Evolutionary conservation across 2,329 filamentous ascomycete species (phyloP), one percentile per base, ranked within the genome.

Genomic region (Pseudophaeomoniella oleicola): DNA sequence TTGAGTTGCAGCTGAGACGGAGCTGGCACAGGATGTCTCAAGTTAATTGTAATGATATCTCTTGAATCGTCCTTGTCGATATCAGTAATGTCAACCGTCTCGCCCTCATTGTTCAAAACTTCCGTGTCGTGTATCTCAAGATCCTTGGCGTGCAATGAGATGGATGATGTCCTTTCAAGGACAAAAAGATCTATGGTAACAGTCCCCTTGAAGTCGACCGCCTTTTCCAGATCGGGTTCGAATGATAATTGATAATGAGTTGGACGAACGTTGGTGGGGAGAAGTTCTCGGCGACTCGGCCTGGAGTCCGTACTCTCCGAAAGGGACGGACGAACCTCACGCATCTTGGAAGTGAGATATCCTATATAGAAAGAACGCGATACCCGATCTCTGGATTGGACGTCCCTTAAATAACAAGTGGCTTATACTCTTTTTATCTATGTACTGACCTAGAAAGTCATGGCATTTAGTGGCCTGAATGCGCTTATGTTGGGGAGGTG

Each of bases 41-140:
- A 14, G 5, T 32, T 5, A 16, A 32, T 32, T 14, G 30, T 32
- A 14, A 32, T n/a, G 13, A 32, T 5, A 16, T 14, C 30, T 5
- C 17, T 32, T 5, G 30, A 5, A 6, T 14, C 17, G 30, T 32
- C 13, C 14, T n/a, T 32, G 5, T 5, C 13, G 30, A 32, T 32
- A 15, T 14, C 30, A 14, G 30, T 5, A 32, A 32, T 14, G 5
- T 14, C 30, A 10, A 32, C 30, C 13, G 30, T 5, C 17, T 32
- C 17, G 5, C 30, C 30, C 14, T 32, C 13, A 16, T 16, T 32
- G 5, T n/a, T 32, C 13, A 32, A 5, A 14, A 32, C 13, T 32
- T 32, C 13, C 30, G 30, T 32, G 10, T 32, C 30, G 30, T 32
- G 30, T n/a, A 32, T 32, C 10, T 32, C 30, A 32, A 32, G 30